Base-by-base conservation (phyloP, 2,329 filamentous ascomycete genomes). In the Trichoderma hamatum region DNA sequence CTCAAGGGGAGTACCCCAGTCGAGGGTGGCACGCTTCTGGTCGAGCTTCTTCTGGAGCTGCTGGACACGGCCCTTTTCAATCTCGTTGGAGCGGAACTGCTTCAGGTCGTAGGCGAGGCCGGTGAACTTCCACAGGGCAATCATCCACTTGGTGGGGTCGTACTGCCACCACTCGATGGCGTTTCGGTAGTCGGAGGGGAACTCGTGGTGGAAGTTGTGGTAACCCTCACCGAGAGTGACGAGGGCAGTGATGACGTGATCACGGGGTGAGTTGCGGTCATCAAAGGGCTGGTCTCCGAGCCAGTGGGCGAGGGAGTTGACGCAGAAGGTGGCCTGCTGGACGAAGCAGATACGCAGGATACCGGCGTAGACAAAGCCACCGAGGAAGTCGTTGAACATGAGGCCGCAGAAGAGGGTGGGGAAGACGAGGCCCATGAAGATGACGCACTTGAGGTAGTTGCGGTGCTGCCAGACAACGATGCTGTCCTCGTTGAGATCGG, bases 171-270 rank as follows among this genome's bases (percentile, higher is more conserved):
- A 96, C 81, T 93, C 86, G 74, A 96, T 95, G 71, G 92, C 93
- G 79, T 96, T 96, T 79, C 93, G 92, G 88, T 96, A 96, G 81
- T 96, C 93, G 13, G 92, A 95, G 67, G 93, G 93, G 83, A 96
- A 96, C 81, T 96, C 93, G 86, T 96, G 93, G 83, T 96, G 93
- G 87, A 96, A 96, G 86, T 96, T 96, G 87, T 96, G 93, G 84
- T 96, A 96, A 34, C 93, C 93, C 82, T 94, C 93, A 60, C 93
- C 93, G 26, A 96, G 90, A 54, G 93, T 96, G 74, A 93, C 90
- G 21, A 96, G 83, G 55, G 93, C 93, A 51, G 93, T 96, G 81
- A 96, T 88, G 78, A 95, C 87, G 81, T 96, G 92, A 76, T 96
- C 93, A 79, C 93, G 90, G 72, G 93, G 93, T 71, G 91, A 94